Evolutionary conservation across 345 rosid species (phyloP).

Genomic region (Populus euphratica): DNA sequence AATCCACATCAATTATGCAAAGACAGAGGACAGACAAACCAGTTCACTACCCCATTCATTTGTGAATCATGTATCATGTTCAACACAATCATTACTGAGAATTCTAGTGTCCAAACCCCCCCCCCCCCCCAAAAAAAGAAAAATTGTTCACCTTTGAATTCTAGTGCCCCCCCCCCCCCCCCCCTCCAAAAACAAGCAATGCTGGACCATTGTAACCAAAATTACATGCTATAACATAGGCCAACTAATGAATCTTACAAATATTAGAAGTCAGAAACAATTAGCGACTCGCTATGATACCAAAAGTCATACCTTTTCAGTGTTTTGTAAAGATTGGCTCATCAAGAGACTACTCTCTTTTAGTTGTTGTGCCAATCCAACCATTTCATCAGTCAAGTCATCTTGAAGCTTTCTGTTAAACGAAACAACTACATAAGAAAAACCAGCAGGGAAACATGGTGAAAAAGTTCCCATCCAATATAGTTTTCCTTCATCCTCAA

Average conservation of each 20-base stretch:
- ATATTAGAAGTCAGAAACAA: neutral
- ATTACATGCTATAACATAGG: neutral
- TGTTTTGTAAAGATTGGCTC: slow-evolving; percentile 69
- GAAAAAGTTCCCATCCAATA: neutral
- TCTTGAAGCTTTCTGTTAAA: slow-evolving; percentile 71
- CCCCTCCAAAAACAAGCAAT: neutral
- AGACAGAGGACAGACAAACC: neutral
- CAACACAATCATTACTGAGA: neutral
- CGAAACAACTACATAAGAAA: neutral
- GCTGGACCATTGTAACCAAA: neutral
- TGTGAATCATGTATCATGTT: neutral
- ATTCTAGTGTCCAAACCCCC: neutral
- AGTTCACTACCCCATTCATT: neutral
- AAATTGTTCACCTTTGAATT: too few species aligned
- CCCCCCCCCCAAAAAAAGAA: neutral
- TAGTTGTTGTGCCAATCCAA: slow-evolving; percentile 75
- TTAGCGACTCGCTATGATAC: neutral
- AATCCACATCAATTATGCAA: neutral
- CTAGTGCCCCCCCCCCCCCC: neutral
- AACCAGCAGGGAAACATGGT: neutral
- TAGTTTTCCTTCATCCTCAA: neutral
- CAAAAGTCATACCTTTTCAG: slow-evolving; percentile 56
- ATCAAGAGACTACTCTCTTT: slow-evolving; percentile 83
- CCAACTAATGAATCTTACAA: too few species aligned
- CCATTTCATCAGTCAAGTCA: slow-evolving; percentile 91